phyloP scores from a whole-genome alignment of 2,329 filamentous ascomycete genomes.

The Magnaporthiopsis poae region DNA sequence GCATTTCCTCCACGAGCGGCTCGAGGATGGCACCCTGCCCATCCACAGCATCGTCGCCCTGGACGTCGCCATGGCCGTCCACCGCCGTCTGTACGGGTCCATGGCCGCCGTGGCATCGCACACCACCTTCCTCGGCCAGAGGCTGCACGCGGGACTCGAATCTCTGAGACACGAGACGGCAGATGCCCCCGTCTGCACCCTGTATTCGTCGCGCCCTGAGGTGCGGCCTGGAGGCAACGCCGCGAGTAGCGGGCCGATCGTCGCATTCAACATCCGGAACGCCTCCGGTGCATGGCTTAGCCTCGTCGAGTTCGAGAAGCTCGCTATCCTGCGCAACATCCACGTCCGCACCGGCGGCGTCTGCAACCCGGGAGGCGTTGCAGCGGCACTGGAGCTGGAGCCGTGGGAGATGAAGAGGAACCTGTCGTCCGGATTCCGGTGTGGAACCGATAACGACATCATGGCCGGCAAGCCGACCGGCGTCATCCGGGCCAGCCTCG shows the following conservation, averaged over 20 bases:
- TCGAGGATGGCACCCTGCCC: conserved; percentile 87
- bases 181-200: conserved; percentile 44
- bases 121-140: conserved; percentile 52
- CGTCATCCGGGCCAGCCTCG: conserved; percentile 73
- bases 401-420: conserved; percentile 77
- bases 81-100: conserved; percentile 58
- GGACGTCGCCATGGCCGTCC: conserved; percentile 60
- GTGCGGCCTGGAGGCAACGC: conserved; percentile 12
- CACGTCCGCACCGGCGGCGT: conserved; percentile 81
- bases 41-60: conserved; percentile 84
- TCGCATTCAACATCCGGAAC: conserved; percentile 75
- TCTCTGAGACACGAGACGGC: conserved; percentile 45
- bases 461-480: conserved; percentile 80
- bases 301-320: conserved; percentile 76
- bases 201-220: conserved; percentile 44
- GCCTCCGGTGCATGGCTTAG: conserved; percentile 64
- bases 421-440: conserved; percentile 75
- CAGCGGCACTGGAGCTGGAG: conserved; percentile 59
- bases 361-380: conserved; percentile 84
- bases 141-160: conserved; percentile 48
- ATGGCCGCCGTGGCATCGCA: conserved; percentile 64
- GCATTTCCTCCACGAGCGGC: conserved; percentile 61
- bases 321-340: conserved; percentile 67
- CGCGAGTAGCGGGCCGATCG: conserved; percentile 55
- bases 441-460: conserved; percentile 73